Base-by-base conservation (phyloP, 2,329 filamentous ascomycete genomes). In the Trichophaea hybrida region DNA sequence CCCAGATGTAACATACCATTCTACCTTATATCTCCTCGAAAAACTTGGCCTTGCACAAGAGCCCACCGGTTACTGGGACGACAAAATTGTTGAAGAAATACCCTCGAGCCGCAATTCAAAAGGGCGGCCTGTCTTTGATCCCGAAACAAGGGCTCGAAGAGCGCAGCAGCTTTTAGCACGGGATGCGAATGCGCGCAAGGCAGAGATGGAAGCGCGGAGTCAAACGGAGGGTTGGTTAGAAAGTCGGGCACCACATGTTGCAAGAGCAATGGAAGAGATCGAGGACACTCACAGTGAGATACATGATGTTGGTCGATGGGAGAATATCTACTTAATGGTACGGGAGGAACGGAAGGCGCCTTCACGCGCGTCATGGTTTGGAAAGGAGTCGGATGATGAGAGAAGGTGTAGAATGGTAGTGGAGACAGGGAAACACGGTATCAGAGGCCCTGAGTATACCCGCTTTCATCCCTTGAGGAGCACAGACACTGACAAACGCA, bases 331-430 rank as follows among this genome's bases (percentile, higher is more conserved):
- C 8, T 12, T 53, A 32, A 32, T 2, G 17, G 13, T 12, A 13
- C 7, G 34, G 10, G 50, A 53, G 34, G 10, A 12, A 2, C 15
- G 50, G 12, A 53, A 32, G 10, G 50, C 50, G 12, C 13, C 24
- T 13, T 10, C 24, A n/a, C 7, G 34, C 8, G 24, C 15, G 10
- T 15, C 13, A 2, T 53, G 50, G 50, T 53, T 53, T 34, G 50
- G 50, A 13, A 53, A 53, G 34, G 50, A 53, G 32, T 10, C 50
- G 12, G 50, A 53, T 10, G 50, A 53, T 13, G 50, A 53, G 50
- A 31, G 24, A 32, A 33, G 10, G 17, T 34, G 12, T 32, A 31
- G 50, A 17, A 8, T 53, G 50, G 31, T 4, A 24, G 50, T 17
- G 7, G 50, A 53, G 1, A 5, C 50, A 13, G 50, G 8, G 50